phyloP scores from a whole-genome alignment of 2,329 filamentous ascomycete species.

The Fusarium circinatum region DNA sequence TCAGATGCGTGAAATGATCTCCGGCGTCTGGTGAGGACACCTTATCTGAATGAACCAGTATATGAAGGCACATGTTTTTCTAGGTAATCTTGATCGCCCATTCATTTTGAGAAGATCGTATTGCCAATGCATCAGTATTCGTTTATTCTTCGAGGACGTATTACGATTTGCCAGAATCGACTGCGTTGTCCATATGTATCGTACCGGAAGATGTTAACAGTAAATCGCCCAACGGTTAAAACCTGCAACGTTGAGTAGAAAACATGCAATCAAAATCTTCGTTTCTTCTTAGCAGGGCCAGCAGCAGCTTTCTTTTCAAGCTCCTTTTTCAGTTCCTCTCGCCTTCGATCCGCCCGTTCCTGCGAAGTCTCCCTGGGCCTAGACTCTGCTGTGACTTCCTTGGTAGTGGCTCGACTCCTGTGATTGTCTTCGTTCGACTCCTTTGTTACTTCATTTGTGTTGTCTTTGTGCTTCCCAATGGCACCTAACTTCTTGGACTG shows the following conservation, averaged over 20 bases:
- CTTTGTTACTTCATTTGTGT: slow-evolving; percentile 2
- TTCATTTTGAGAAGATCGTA: not conserved
- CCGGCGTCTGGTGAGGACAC: not conserved
- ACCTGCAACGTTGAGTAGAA: not conserved
- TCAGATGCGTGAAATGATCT: not conserved
- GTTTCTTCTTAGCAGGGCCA: slow-evolving; percentile 65
- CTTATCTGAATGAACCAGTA: not conserved
- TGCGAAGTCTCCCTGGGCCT: slow-evolving; percentile 55
- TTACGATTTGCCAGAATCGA: not conserved
- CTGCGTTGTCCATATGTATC: not conserved
- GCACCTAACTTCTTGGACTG: slow-evolving; percentile 47
- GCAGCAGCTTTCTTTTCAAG: slow-evolving; percentile 60
- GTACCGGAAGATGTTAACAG: not conserved
- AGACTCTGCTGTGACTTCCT: slow-evolving; percentile 43
- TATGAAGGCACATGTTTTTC: not conserved
- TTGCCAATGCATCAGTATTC: not conserved
- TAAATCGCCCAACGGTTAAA: too few species aligned
- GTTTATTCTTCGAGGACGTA: not conserved
- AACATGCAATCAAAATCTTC: slow-evolving; percentile 56
- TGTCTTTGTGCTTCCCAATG: slow-evolving; percentile 48
- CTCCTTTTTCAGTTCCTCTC: slow-evolving; percentile 62
- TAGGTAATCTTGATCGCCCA: not conserved
- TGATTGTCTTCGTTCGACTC: slow-evolving; percentile 33
- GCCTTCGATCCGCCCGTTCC: slow-evolving; percentile 60
- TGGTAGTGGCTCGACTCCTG: slow-evolving; percentile 28